Conservation (phyloP, 148 eudicot species). For the Linanthus parryae region DNA sequence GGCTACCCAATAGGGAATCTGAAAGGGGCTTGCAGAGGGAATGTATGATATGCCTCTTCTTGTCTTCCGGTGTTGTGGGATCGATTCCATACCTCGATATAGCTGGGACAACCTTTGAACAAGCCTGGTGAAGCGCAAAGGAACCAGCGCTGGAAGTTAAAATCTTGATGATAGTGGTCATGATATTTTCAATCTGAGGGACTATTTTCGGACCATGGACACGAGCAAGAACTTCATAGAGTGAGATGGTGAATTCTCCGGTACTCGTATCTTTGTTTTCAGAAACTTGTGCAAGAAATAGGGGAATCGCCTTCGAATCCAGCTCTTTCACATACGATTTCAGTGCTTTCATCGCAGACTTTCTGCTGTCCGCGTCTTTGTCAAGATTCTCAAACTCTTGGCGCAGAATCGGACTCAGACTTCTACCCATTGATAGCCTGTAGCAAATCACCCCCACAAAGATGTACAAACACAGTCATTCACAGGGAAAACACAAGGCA, state of each 20-base stretch:
- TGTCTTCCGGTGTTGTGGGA: conserved; percentile 65
- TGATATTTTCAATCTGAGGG: conserved; percentile 74
- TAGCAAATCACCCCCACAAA: not conserved
- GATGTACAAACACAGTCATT: not conserved
- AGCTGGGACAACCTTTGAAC: conserved; percentile 92
- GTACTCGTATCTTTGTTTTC: conserved; percentile 63
- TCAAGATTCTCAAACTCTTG: conserved; percentile 81
- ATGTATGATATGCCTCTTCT: conserved; percentile 57
- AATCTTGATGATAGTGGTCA: conserved; percentile 68
- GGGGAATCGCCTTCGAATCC: conserved; percentile 82
- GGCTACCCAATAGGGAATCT: conserved; percentile 58
- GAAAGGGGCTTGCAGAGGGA: conserved; percentile 92
- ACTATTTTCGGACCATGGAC: conserved; percentile 91
- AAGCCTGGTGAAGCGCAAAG: conserved; percentile 93
- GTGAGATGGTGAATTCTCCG: conserved; percentile 88
- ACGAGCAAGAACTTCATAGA: conserved; percentile 90
- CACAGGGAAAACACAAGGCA: too few relatives aligned
- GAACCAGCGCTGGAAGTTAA: conserved; percentile 73
- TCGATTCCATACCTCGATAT: conserved; percentile 89
- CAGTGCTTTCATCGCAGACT: conserved; percentile 85
- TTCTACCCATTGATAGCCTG: conserved; percentile 54
- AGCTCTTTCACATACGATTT: conserved; percentile 76
- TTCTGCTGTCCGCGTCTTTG: conserved; percentile 77
- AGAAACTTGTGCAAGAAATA: conserved; percentile 95
- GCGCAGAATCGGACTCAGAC: conserved; percentile 65